These are phyloP conservation scores for Babesia ovis DNA, from an alignment of 169 alveolate species.

Conservation along the genomic window DNA sequence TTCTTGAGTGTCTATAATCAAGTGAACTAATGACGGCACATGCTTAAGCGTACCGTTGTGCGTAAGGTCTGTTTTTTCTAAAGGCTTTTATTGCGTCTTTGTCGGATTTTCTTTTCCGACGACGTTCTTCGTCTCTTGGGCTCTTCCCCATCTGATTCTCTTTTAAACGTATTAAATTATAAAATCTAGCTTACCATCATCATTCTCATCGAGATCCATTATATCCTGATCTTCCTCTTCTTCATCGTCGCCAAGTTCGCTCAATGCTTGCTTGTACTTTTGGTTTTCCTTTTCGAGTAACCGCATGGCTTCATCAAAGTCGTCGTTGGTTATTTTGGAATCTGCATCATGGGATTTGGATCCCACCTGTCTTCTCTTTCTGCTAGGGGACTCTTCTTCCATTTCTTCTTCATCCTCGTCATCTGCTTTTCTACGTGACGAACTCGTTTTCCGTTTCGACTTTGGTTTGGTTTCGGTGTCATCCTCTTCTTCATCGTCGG, in stretches of 20 bases:
- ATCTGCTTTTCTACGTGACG: neutral
- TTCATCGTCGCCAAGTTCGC: neutral
- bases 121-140: neutral
- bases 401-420: slow-evolving; percentile 32
- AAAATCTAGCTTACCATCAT: neutral
- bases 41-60: neutral
- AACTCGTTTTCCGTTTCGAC: neutral
- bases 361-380: neutral
- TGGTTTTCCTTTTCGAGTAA: neutral
- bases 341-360: neutral
- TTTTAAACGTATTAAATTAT: no score
- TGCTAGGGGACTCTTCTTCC: neutral
- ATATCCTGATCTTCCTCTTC: neutral
- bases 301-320: neutral
- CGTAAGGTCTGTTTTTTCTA: neutral
- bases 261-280: neutral
- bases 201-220: neutral
- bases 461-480: neutral
- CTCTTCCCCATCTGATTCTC: neutral
- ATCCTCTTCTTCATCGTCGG: neutral
- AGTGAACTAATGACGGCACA: no score
- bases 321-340: neutral
- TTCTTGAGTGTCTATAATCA: no score
- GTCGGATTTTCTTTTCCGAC: neutral
- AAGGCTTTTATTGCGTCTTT: neutral